Percentiles rank a stretch among this genome's conserved stretches.
Conservation (phyloP, 2,329 filamentous ascomycete species). For the Apiospora aurea region DNA sequence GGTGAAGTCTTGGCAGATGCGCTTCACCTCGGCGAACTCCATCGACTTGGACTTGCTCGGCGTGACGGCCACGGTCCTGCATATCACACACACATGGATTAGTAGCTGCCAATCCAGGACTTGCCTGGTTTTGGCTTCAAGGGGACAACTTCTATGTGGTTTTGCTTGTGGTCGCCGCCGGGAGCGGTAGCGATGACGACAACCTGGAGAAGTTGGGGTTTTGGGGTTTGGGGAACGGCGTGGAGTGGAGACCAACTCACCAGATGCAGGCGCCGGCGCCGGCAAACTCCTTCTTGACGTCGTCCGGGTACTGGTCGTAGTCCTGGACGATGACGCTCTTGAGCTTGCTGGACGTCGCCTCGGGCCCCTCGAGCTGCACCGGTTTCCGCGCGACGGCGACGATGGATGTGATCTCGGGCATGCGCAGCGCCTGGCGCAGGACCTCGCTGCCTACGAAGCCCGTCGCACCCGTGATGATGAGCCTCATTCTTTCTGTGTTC, state of each 20-base stretch:
- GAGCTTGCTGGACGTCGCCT: constrained; percentile 43
- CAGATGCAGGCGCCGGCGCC: constrained; percentile 49
- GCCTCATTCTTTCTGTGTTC: constrained; percentile 46
- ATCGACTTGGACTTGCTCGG: constrained; percentile 33
- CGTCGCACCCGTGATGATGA: constrained; percentile 51
- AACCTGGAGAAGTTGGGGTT: neutral
- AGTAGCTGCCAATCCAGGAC: too few relatives aligned
- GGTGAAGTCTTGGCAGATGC: constrained; percentile 36
- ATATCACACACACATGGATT: too few relatives aligned
- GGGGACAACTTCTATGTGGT: too few relatives aligned
- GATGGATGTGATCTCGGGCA: constrained; percentile 47
- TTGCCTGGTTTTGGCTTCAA: too few relatives aligned
- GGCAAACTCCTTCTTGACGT: constrained; percentile 47
- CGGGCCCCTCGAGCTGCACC: constrained; percentile 38
- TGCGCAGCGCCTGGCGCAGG: constrained; percentile 49
- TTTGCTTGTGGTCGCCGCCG: too few relatives aligned
- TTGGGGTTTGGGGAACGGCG: neutral
- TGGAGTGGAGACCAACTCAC: constrained; percentile 28
- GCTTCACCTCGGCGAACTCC: constrained; percentile 35
- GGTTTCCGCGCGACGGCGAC: constrained; percentile 50
- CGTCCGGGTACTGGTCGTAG: constrained; percentile 50
- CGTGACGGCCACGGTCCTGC: constrained; percentile 40
- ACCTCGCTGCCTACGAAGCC: constrained; percentile 53
- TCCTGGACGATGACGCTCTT: constrained; percentile 48
- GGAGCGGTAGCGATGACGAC: neutral